Percentiles rank a stretch among this genome's conserved stretches.
Conservation (phyloP, 2,329 filamentous ascomycete genomes). For the Talaromyces sp. region DNA sequence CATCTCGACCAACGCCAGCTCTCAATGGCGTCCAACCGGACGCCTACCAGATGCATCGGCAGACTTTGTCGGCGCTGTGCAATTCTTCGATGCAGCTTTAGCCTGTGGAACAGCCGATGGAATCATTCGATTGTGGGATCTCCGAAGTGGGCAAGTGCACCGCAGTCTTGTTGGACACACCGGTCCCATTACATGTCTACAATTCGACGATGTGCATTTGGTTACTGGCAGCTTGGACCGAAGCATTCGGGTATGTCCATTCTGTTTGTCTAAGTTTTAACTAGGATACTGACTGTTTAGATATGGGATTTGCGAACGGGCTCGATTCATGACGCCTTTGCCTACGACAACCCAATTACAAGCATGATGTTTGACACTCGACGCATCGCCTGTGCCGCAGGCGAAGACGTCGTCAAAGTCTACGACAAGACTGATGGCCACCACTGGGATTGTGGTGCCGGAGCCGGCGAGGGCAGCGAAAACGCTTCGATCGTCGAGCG, state of each 20-base stretch:
- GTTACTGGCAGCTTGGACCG: slow-evolving; percentile 90
- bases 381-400: slow-evolving; percentile 83
- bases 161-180: slow-evolving; percentile 93
- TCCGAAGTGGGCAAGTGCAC: slow-evolving; percentile 95
- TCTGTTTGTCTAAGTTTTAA: background rate
- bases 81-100: slow-evolving; percentile 92
- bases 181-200: slow-evolving; percentile 85
- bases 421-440: slow-evolving; percentile 96
- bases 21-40: slow-evolving; percentile 67
- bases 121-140: slow-evolving; percentile 95
- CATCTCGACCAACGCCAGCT: slow-evolving; percentile 52
- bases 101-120: slow-evolving; percentile 96
- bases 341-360: slow-evolving; percentile 86
- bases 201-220: slow-evolving; percentile 93
- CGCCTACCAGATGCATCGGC: slow-evolving; percentile 65
- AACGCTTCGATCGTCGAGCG: slow-evolving; percentile 70
- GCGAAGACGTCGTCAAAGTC: slow-evolving; percentile 92
- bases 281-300: slow-evolving; percentile 48
- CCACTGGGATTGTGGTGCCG: slow-evolving; percentile 95
- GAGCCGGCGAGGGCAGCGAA: slow-evolving; percentile 63
- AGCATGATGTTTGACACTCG: slow-evolving; percentile 96
- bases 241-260: slow-evolving; percentile 78
- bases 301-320: slow-evolving; percentile 98
- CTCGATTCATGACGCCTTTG: slow-evolving; percentile 91
- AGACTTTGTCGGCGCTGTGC: slow-evolving; percentile 90